A percentile compares a stretch with the other conserved stretches of the same genome.
These are phyloP conservation scores for Fraxinus baroniana DNA, from an alignment of 305 asterid species.

Conservation along the genomic window DNA sequence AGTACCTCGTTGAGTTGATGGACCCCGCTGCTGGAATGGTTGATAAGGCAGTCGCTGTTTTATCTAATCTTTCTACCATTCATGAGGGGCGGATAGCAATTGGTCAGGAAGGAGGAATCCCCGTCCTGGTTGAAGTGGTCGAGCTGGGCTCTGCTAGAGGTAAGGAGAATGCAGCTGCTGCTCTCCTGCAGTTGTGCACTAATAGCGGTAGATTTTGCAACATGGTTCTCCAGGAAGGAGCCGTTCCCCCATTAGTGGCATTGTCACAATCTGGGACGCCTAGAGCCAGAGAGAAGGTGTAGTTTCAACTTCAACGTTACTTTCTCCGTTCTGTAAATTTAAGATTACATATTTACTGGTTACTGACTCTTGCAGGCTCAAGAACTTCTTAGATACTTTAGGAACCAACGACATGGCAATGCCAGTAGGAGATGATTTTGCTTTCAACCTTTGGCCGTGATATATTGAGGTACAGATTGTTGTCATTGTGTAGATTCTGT, in stretches of 20 bases:
- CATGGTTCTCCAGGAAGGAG: conserved; percentile 82
- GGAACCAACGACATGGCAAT: conserved; percentile 82
- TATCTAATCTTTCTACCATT: conserved; percentile 83
- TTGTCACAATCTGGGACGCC: conserved; percentile 88
- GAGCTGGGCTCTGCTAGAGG: conserved; percentile 89
- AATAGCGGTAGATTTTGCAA: conserved; percentile 70
- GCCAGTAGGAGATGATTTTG: conserved; percentile 61
- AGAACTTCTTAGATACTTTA: conserved; percentile 71
- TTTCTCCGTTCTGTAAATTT: not conserved
- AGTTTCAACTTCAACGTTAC: not conserved
- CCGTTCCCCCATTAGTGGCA: conserved; percentile 82
- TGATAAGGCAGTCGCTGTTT: conserved; percentile 87
- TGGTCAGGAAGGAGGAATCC: conserved; percentile 77
- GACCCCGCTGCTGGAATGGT: conserved; percentile 94
- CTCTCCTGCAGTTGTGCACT: conserved; percentile 74
- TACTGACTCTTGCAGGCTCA: conserved; percentile 61
- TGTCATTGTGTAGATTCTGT: conserved; percentile 51
- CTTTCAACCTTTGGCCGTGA: conserved; percentile 26
- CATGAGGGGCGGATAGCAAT: conserved; percentile 75
- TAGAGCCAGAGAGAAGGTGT: conserved; percentile 83
- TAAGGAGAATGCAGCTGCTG: conserved; percentile 95
- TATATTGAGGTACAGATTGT: conserved; percentile 33
- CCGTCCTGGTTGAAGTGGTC: conserved; percentile 80
- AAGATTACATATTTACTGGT: not conserved
- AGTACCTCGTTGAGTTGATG: conserved; percentile 83